These are phyloP conservation scores for Candida quercuum DNA, from an alignment of 805 yeast genomes.

Conservation along the genomic window DNA sequence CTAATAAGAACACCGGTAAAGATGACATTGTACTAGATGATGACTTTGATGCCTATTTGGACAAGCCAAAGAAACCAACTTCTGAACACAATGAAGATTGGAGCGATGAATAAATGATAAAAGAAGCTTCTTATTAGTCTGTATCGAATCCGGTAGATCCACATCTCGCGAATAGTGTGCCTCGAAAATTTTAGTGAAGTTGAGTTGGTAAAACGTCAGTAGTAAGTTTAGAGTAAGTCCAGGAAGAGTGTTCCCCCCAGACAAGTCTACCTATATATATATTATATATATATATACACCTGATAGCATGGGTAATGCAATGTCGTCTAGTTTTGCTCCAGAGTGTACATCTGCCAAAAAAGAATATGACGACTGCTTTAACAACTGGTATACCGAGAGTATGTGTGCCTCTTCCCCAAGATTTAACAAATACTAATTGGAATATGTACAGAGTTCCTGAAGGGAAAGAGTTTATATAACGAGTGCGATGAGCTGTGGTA, in stretches of 20 bases:
- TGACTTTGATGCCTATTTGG: conserved; percentile 22
- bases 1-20: background rate
- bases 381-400: conserved; percentile 90
- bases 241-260: too few species aligned
- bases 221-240: background rate
- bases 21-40: conserved; percentile 3
- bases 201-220: too few species aligned
- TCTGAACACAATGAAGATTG: conserved; percentile 8
- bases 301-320: conserved; percentile 64
- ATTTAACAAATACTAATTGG: background rate
- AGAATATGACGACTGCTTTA: conserved; percentile 89
- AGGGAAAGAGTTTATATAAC: conserved; percentile 53
- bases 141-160: background rate
- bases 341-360: conserved; percentile 88
- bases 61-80: conserved; percentile 7
- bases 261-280: too few species aligned
- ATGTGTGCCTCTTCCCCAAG: conserved; percentile 16
- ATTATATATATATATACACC: too few species aligned
- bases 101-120: conserved; percentile 15
- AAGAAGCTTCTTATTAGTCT: background rate
- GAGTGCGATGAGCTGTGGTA: conserved; percentile 92
- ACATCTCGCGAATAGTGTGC: too few species aligned
- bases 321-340: conserved; percentile 92
- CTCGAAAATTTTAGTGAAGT: too few species aligned
- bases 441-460: conserved; percentile 43